Evolutionary conservation across 1,284 basidiomycete species (phyloP), one percentile per base, ranked within the genome.

Genomic region (Paramarasmius palmivorus): DNA sequence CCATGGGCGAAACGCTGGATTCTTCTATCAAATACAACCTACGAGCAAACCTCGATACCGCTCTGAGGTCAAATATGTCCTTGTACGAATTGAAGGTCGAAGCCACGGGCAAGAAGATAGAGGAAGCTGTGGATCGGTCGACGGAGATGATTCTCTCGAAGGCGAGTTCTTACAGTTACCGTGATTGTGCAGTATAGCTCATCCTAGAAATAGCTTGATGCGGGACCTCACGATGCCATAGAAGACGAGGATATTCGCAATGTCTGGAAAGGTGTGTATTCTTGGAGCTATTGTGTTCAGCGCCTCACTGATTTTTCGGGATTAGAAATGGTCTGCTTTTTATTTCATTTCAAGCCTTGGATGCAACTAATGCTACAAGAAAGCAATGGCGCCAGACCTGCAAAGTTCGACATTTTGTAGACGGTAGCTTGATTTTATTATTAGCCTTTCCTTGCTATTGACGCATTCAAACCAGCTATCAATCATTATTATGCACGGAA

Each of bases 191-290:
- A 22, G n/a, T 14, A 3, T 15, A 2, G 41, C 12, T 22, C 22
- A 50, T 23, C 41, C 8, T 29, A 48, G 9, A 25, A 3, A 1
- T 44, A 68, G 66, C 57, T 68, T n/a, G 62, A 68, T 37, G 45
- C 55, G 9, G 67, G 67, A 12, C 66, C 68, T 2, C 67, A 69
- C 37, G 65, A 68, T 34, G 46, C 63, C 12, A 63, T 69, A 34
- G 57, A 64, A 3, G 67, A 68, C 25, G 55, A 60, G 19, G 64
- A 68, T 54, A 58, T 69, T 44, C 60, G 58, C 34, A 46, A 42
- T 7, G 57, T 69, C 6, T 69, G 68, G 68, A 58, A 65, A 63
- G 63, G 68, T 65, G 22, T 4, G 60, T 35, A 5, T 17, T 6
- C 38, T 47, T 20, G 20, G 20, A 15, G 35, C n/a, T 44, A 2